Evolutionary conservation across 2,329 filamentous ascomycete species (phyloP).

Genomic region (Bipolaris gigantea): DNA sequence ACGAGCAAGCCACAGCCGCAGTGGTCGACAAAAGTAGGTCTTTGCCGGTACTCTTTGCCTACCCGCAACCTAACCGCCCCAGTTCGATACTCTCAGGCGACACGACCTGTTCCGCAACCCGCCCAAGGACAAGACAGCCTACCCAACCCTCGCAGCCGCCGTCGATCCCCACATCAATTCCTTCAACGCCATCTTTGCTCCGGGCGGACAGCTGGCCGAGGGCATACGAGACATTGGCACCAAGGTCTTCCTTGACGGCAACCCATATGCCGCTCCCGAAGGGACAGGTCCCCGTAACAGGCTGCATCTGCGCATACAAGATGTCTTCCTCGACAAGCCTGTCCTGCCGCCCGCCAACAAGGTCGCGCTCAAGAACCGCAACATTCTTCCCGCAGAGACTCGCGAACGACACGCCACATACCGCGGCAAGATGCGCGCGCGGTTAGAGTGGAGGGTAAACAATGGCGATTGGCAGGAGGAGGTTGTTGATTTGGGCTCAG

Average conservation of each 20-base stretch:
- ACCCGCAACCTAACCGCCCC: background rate
- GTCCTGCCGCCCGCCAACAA: constrained; percentile 81
- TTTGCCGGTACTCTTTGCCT: background rate
- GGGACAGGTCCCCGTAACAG: constrained; percentile 68
- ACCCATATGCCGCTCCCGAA: constrained; percentile 56
- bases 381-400: constrained; percentile 89
- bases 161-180: constrained; percentile 91
- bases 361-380: constrained; percentile 73
- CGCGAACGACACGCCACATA: constrained; percentile 93
- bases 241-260: constrained; percentile 83
- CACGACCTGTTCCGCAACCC: constrained; percentile 89
- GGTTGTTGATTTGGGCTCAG: constrained; percentile 79
- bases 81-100: constrained; percentile 79
- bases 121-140: constrained; percentile 83
- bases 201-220: constrained; percentile 71
- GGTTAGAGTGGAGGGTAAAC: constrained; percentile 84
- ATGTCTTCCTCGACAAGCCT: constrained; percentile 81
- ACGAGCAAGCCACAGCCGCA: constrained; percentile 51
- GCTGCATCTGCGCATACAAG: constrained; percentile 75
- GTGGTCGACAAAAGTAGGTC: constrained; percentile 70
- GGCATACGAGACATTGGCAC: constrained; percentile 86
- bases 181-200: constrained; percentile 86
- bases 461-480: constrained; percentile 82
- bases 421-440: constrained; percentile 79
- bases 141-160: constrained; percentile 82